Evolutionary conservation across 2,329 filamentous ascomycete genomes (phyloP).

Genomic region (Colletotrichum sansevieriae): DNA sequence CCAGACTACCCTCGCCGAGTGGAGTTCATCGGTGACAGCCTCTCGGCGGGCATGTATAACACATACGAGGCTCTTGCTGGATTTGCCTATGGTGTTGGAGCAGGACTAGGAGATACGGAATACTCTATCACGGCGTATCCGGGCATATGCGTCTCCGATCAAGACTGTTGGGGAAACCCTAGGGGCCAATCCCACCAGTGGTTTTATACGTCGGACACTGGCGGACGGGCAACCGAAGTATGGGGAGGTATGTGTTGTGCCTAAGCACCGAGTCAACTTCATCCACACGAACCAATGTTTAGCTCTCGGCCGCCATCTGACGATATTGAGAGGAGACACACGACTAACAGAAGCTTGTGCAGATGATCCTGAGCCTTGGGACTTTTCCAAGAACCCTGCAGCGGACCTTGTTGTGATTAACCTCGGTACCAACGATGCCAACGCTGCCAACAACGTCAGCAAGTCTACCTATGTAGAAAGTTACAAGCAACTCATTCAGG

Average conservation of each 20-base stretch:
- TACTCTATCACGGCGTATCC: conserved; percentile 70
- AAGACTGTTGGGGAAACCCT: conserved; percentile 66
- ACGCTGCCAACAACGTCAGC: conserved; percentile 56
- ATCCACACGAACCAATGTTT: conserved; percentile 17
- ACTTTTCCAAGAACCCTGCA: conserved; percentile 56
- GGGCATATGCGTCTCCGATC: conserved; percentile 68
- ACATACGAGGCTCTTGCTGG: conserved; percentile 69
- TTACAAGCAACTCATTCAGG: conserved; percentile 60
- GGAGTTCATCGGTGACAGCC: conserved; percentile 61
- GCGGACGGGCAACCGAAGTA: conserved; percentile 57
- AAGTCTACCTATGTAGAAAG: conserved; percentile 55
- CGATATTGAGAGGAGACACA: background rate
- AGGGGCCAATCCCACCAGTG: conserved; percentile 67
- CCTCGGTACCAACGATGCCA: conserved; percentile 62
- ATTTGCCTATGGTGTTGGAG: conserved; percentile 67
- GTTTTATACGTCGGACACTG: conserved; percentile 69
- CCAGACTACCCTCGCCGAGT: conserved; percentile 53
- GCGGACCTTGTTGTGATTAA: conserved; percentile 62
- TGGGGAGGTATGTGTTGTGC: conserved; percentile 55
- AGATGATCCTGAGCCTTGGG: conserved; percentile 59
- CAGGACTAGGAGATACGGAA: conserved; percentile 70
- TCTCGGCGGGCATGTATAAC: conserved; percentile 69
- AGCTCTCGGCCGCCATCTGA: background rate
- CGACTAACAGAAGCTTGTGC: conserved; percentile 23
- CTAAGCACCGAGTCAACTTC: background rate